Evolutionary conservation across 345 rosid genomes (phyloP), one percentile per base, ranked within the genome.

Genomic region (Alliaria petiolata): DNA sequence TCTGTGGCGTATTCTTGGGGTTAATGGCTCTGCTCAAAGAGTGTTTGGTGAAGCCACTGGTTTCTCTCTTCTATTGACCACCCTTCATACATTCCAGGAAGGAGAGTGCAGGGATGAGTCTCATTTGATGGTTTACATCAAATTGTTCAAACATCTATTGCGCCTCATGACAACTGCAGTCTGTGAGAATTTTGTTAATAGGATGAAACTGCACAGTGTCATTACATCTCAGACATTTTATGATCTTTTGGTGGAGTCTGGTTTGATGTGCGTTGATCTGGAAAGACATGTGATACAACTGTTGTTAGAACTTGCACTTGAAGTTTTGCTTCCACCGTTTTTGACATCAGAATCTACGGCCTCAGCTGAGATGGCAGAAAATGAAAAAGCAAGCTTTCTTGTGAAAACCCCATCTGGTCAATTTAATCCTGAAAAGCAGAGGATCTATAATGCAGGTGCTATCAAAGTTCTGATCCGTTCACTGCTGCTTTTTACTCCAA

Each of bases 31-130:
- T 65, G 88, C 89, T 44, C 93, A 87, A 74, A 84, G 83, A 80
- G 83, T 87, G 46, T 93, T 93, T 78, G 98, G 95, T 74, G 98
- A 93, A 83, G 85, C 89, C 60, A 87, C 97, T 42, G 98, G 98
- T 34, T 90, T 93, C 80, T 93, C 98, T 74, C 93, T 93, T 80
- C 80, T 93, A 54, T 75, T 90, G 71, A 93, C 96, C 36, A 84
- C 83, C 65, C 93, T 93, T 43, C 96, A 88, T 39, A 82, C 89
- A 65, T 85, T 93, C 70, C 91, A 81, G 74, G 88, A 85, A 62
- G 85, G 71, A 60, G 89, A 79, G 57, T 66, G 49, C 54, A 70
- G 64, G 43, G 84, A 84, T 65, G 87, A 84, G 71, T 79, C 85
- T 66, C 69, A 79, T 73, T 74, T 77, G 42, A 72, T 31, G 62